Base-by-base conservation (phyloP, 768 basidiomycete genomes). In the Phlebiopsis gigantea region DNA sequence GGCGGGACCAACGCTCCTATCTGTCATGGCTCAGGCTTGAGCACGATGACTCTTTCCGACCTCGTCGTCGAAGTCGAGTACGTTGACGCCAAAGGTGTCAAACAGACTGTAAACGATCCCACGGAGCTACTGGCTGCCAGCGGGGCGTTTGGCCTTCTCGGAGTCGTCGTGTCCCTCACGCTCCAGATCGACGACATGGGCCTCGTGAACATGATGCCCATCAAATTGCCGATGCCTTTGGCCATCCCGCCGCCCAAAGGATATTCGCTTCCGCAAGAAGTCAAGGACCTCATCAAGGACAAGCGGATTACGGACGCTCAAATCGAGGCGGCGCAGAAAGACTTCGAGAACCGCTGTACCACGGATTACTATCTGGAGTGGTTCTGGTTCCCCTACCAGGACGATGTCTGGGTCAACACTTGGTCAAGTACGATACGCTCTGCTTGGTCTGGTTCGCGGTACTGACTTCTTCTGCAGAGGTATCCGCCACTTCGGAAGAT, bases 371-470 rank as follows among this genome's bases (percentile, higher is more conserved):
- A 67, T 55, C 50, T 63, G 30, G 68, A 69, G 56, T 69, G 63
- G 63, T 69, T 69, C 46, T 68, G 68, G 68, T 69, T 69, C 61
- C 64, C 68, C 29, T 68, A 64, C 48, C 63, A 66, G 61, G 45
- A 56, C 24, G 49, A 63, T 29, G 60, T 46, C 25, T 69, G 68
- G 68, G 61, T 68, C 14, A 68, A 69, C 46, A 63, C 61, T 2
- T 69, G 68, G 68, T 60, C 61, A 29, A 52, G 60, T 58, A 42
- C n/a, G 60, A 45, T 10, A 12, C 28, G 46, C 8, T n/a, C n/a
- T 51, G 22, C 15, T 4, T 28, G n/a, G n/a, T n/a, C n/a, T n/a
- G n/a, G n/a, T n/a, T n/a, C n/a, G n/a, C n/a, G n/a, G n/a, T n/a
- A n/a, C n/a, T 29, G 5, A 51, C 5, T 19, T 1, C 15, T 17